These are phyloP conservation scores for Cucurbita moschata DNA, from an alignment of 306 rosid species.

Conservation along the genomic window DNA sequence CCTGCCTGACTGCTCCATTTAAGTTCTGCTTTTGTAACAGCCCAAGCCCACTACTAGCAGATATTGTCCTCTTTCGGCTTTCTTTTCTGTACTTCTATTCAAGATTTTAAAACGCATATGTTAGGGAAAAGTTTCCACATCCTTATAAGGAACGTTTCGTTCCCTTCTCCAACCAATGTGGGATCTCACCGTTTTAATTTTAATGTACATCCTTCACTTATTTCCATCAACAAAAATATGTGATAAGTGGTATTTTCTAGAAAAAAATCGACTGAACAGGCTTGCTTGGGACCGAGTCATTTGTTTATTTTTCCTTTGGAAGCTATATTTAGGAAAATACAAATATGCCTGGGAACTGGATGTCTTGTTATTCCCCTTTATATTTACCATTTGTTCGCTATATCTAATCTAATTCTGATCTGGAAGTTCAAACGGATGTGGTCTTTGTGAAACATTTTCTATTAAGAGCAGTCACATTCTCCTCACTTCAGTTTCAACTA, in stretches of 20 bases:
- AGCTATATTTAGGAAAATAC: background rate
- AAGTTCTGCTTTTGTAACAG: background rate
- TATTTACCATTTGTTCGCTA: background rate
- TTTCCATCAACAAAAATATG: background rate
- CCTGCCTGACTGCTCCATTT: background rate
- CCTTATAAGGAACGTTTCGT: too few species aligned
- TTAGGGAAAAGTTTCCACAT: too few species aligned
- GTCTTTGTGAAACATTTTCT: background rate
- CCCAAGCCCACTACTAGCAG: too few species aligned
- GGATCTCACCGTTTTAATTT: background rate
- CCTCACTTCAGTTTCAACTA: background rate
- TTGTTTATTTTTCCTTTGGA: background rate
- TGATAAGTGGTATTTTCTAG: background rate
- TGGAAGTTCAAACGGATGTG: background rate
- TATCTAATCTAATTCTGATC: background rate
- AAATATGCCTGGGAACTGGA: background rate
- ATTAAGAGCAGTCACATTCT: background rate
- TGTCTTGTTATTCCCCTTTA: background rate
- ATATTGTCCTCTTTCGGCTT: too few species aligned
- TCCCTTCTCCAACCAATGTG: too few species aligned
- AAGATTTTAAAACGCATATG: too few species aligned
- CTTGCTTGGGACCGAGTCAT: background rate
- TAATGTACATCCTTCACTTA: background rate
- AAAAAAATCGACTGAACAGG: background rate
- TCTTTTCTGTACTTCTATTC: too few species aligned